Percentiles rank a stretch among this genome's conserved stretches.
Evolutionary conservation across 352 stramenopile genomes (phyloP).

Genomic region (Globisporangium barbulae): DNA sequence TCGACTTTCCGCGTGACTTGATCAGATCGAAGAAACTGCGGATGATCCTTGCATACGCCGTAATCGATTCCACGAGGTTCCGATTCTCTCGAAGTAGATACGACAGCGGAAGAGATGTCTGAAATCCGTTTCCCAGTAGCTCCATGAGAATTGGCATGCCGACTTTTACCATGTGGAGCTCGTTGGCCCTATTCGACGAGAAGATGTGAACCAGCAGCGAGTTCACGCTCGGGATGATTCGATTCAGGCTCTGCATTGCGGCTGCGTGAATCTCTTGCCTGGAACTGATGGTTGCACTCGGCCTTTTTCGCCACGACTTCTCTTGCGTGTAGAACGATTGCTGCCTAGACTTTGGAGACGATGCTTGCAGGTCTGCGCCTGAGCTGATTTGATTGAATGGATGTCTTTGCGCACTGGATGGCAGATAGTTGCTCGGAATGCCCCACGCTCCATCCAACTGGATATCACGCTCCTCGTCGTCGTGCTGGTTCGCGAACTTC

Average conservation of each 20-base stretch:
- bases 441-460: constrained; percentile 10
- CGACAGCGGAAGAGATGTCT: constrained; percentile 61
- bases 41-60: constrained; percentile 52
- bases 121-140: constrained; percentile 67
- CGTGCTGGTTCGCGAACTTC: constrained; percentile 15
- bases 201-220: constrained; percentile 62
- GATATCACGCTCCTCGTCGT: constrained; percentile 19
- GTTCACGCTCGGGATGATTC: constrained; percentile 56
- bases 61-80: constrained; percentile 73
- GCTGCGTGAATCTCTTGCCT: constrained; percentile 28
- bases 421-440: not conserved
- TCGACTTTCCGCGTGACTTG: constrained; percentile 56
- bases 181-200: constrained; percentile 48
- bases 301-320: constrained; percentile 28
- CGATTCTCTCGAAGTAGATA: constrained; percentile 66
- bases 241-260: constrained; percentile 54
- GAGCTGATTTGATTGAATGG: not conserved
- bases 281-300: constrained; percentile 13
- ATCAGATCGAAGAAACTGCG: constrained; percentile 76
- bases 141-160: constrained; percentile 68
- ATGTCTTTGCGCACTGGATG: not conserved
- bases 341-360: constrained; percentile 13
- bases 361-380: not conserved
- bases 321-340: constrained; percentile 23
- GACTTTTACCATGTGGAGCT: constrained; percentile 51